Percentiles rank a stretch among this genome's conserved stretches.
Evolutionary conservation across 441 rosid genomes (phyloP).

Genomic region (Dalechampia spathulata): DNA sequence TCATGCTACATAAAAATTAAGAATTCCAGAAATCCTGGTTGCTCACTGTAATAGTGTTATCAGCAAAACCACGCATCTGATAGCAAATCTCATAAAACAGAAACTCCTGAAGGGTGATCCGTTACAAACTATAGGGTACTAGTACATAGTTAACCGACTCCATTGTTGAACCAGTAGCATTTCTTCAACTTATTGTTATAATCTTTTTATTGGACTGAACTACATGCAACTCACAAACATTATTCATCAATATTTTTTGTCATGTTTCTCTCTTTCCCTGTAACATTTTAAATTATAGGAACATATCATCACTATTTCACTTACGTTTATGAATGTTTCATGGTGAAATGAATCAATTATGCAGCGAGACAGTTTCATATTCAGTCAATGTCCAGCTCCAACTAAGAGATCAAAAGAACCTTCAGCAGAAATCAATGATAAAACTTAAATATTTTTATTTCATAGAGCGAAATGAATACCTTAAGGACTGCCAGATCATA

Average conservation of each 20-base stretch:
- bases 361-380: too few relatives aligned
- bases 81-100: background rate
- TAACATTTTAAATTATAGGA: background rate
- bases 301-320: background rate
- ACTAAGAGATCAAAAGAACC: background rate
- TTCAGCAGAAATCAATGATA: background rate
- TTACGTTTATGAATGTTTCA: background rate
- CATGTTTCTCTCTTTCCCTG: background rate
- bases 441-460: background rate
- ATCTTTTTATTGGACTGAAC: background rate
- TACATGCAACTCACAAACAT: background rate
- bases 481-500: slow-evolving; percentile 82
- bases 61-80: background rate
- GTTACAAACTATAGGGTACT: background rate
- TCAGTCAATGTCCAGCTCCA: too few relatives aligned
- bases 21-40: background rate
- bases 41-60: background rate
- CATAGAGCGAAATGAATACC: slow-evolving; percentile 22
- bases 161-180: background rate
- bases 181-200: background rate
- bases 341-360: background rate
- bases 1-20: background rate
- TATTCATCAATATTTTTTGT: background rate
- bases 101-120: background rate
- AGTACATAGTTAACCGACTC: background rate